Evolutionary conservation across 192 early-diverging fungal species (phyloP).

Genomic region (Spinellus fusiger): DNA sequence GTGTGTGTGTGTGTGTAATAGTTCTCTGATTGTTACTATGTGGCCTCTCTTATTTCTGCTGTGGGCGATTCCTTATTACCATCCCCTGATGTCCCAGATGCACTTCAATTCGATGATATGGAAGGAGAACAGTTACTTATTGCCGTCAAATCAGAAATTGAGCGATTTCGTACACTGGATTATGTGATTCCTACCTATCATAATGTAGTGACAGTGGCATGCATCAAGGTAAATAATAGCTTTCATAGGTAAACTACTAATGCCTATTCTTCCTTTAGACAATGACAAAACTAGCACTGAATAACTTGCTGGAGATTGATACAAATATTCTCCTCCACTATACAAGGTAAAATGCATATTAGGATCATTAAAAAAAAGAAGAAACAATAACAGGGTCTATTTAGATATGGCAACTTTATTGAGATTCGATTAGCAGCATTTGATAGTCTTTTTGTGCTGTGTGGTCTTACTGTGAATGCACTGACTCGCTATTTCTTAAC

Average conservation of each 20-base stretch:
- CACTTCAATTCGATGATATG: slow-evolving; percentile 30
- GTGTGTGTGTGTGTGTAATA: no score
- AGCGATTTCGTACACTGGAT: slow-evolving; percentile 74
- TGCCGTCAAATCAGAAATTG: slow-evolving; percentile 62
- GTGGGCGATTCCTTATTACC: slow-evolving; percentile 63
- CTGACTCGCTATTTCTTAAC: slow-evolving; percentile 51
- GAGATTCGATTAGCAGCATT: slow-evolving; percentile 67
- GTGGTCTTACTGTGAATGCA: slow-evolving; percentile 46
- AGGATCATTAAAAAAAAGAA: neutral
- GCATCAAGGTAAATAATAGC: slow-evolving; percentile 55
- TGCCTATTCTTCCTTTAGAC: slow-evolving; percentile 21
- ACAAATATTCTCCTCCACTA: slow-evolving; percentile 67
- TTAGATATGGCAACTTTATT: slow-evolving; percentile 63
- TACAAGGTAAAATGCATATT: slow-evolving; percentile 37
- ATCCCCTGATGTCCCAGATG: slow-evolving; percentile 28
- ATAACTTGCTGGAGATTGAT: slow-evolving; percentile 61
- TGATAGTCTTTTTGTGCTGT: slow-evolving; percentile 70
- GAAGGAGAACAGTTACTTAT: slow-evolving; percentile 46
- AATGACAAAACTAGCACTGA: slow-evolving; percentile 58
- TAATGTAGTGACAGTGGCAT: slow-evolving; percentile 76
- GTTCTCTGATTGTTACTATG: slow-evolving; percentile 77
- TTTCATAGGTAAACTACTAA: neutral
- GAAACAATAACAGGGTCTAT: neutral
- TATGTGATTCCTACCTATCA: slow-evolving; percentile 80
- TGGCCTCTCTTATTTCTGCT: slow-evolving; percentile 67